A percentile compares a stretch with the other conserved stretches of the same genome.
phyloP scores from a whole-genome alignment of 2,329 filamentous ascomycete genomes.

The Sporothrix globosa region DNA sequence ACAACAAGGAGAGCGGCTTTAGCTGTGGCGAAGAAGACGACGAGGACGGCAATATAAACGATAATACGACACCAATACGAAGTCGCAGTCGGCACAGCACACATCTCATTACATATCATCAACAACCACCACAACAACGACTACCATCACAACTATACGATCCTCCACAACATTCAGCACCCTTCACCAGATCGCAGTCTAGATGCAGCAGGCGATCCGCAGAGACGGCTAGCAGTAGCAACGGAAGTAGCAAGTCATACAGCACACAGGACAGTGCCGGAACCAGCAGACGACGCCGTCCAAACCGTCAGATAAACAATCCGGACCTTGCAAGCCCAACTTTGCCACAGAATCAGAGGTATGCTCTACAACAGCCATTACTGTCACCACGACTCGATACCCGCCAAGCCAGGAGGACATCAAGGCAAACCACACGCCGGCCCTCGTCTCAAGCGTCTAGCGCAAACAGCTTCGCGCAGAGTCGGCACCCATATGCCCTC shows the following conservation, averaged over 20 bases:
- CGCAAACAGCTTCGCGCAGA: slow-evolving; percentile 49
- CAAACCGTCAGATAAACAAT: background rate
- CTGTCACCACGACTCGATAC: background rate
- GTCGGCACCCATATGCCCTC: slow-evolving; percentile 47
- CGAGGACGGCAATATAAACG: slow-evolving; percentile 51
- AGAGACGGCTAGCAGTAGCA: background rate
- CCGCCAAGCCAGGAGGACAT: background rate
- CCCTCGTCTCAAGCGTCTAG: slow-evolving; percentile 37
- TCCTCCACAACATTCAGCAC: background rate
- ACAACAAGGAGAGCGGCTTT: slow-evolving; percentile 40
- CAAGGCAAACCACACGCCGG: background rate
- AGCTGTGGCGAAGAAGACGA: slow-evolving; percentile 35
- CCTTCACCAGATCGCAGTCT: slow-evolving; percentile 2
- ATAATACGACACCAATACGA: slow-evolving; percentile 56
- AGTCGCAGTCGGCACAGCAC: slow-evolving; percentile 43
- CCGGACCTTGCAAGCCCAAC: background rate
- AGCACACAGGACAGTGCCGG: slow-evolving; percentile 25
- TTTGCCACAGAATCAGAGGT: background rate
- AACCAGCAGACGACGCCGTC: slow-evolving; percentile 28
- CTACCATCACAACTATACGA: slow-evolving; percentile 4
- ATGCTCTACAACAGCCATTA: background rate
- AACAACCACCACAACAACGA: slow-evolving; percentile 14
- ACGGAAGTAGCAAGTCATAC: slow-evolving; percentile 1
- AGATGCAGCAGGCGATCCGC: background rate
- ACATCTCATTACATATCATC: slow-evolving; percentile 35